Conservation (phyloP, 441 rosid species). For the Populus trichocarpa region DNA sequence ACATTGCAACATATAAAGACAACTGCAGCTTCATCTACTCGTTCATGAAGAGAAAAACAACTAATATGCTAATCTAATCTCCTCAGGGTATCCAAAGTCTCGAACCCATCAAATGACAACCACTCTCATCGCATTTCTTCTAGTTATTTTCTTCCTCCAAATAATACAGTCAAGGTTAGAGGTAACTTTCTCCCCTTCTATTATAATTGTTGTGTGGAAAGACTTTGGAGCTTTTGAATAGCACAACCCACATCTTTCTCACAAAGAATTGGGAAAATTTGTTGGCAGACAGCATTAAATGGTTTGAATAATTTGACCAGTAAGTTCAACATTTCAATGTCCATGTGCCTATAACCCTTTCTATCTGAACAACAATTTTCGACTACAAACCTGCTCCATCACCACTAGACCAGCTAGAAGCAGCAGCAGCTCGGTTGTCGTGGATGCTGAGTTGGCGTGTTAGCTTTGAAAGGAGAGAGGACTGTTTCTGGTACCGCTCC, state of each 20-base stretch:
- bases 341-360: not conserved
- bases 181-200: not conserved
- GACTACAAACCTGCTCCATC: constrained; percentile 43
- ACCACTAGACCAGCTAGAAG: constrained; percentile 66
- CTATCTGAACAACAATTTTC: not conserved
- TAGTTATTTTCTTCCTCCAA: not conserved
- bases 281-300: not conserved
- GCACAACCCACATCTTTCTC: too few species aligned
- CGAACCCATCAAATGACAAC: not conserved
- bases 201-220: not conserved
- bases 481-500: constrained; percentile 82
- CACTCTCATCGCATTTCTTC: not conserved
- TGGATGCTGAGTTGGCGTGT: constrained; percentile 84
- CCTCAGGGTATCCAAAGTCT: not conserved
- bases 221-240: too few species aligned
- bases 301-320: not conserved
- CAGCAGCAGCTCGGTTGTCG: constrained; percentile 90
- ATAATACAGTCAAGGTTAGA: not conserved
- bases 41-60: too few species aligned
- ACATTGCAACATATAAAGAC: too few species aligned
- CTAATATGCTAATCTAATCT: not conserved
- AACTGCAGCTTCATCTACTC: too few species aligned
- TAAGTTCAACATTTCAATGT: not conserved
- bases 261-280: not conserved
- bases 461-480: constrained; percentile 80